Base-by-base conservation (phyloP, 495 filamentous ascomycete species). In the Pseudoneurospora amorphoporcata region DNA sequence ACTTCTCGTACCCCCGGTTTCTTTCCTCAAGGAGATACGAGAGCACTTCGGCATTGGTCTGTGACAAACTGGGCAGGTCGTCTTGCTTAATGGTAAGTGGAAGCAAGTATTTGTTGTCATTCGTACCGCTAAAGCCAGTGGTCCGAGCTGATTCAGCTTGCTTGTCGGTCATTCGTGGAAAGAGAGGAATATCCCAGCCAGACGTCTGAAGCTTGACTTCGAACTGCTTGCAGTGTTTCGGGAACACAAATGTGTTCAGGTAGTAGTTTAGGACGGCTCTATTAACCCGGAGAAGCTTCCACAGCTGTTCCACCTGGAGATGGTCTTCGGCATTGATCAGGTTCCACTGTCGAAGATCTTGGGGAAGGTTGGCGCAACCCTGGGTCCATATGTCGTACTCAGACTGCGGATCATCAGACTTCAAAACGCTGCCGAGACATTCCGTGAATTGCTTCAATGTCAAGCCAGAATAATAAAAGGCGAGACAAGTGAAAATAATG, bases 91-190 rank as follows among this genome's bases (percentile, higher is more conserved):
- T 86, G 1, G 79, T 87, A 19, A 89, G 70, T 2, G 87, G 87
- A 10, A 88, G 76, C 78, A 86, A 80, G 1, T 73, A 69, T 19
- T 83, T 77, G 68, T 81, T 83, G 73, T 89, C 86, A 61, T 88
- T 88, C 0, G 87, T 88, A 1, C 87, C 87, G 53, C 83, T 86
- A 74, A 89, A 89, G 3, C 87, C 87, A 0, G 87, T 87, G 0
- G 86, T 87, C 32, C 76, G 70, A 5, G 75, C 43, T 17, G 41
- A 47, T 2, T 1, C 35, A 6, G 29, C 6, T 19, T 53, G 58
- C 43, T 75, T 74, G 23, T 74, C 68, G 8, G 43, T n/a, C 8
- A 65, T 78, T 40, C 12, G 7, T 76, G 75, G 70, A 74, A 71
- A 77, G 4, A 85, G 71, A 0, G 86, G 84, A 19, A 88, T 79